Percentiles rank a stretch among this genome's conserved stretches.
phyloP scores from a whole-genome alignment of 2,329 filamentous ascomycete species.

The Hymenoscyphus albidus region DNA sequence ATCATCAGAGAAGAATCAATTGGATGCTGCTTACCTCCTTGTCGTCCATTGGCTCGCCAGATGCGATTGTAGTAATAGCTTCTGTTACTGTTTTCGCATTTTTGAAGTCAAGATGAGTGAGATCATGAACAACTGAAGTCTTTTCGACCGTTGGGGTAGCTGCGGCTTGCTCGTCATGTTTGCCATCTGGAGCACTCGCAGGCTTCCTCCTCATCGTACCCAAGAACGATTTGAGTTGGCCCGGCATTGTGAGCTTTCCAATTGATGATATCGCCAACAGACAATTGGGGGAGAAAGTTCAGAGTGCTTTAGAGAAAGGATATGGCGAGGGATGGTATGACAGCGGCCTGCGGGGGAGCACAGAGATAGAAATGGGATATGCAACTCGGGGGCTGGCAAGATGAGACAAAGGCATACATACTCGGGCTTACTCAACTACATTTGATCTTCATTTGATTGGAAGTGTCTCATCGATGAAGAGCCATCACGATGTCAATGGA shows the following conservation, averaged over 20 bases:
- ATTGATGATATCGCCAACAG: not conserved
- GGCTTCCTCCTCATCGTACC: slow-evolving; percentile 45
- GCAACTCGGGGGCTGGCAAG: not conserved
- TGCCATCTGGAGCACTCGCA: slow-evolving; percentile 44
- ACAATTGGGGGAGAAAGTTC: not conserved
- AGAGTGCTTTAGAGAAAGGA: not conserved
- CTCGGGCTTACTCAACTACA: slow-evolving; percentile 1
- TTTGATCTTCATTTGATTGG: slow-evolving; percentile 11
- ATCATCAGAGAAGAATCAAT: not conserved
- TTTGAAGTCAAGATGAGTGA: slow-evolving; percentile 39
- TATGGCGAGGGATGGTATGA: not conserved
- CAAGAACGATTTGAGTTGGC: slow-evolving; percentile 41
- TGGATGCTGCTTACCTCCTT: slow-evolving; percentile 30
- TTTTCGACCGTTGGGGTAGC: slow-evolving; percentile 34
- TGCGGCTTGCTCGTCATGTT: slow-evolving; percentile 39
- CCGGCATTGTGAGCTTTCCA: slow-evolving; percentile 24
- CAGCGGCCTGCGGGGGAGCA: not conserved
- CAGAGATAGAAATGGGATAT: slow-evolving; percentile 1
- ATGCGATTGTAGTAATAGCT: slow-evolving; percentile 41
- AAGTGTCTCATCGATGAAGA: not conserved
- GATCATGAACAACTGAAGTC: slow-evolving; percentile 40
- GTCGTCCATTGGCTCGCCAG: slow-evolving; percentile 45
- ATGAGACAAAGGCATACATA: not conserved
- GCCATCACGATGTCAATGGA: not conserved
- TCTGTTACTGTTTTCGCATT: slow-evolving; percentile 39